Conservation (phyloP, 2,329 filamentous ascomycete species). For the Aspergillus japonicus region DNA sequence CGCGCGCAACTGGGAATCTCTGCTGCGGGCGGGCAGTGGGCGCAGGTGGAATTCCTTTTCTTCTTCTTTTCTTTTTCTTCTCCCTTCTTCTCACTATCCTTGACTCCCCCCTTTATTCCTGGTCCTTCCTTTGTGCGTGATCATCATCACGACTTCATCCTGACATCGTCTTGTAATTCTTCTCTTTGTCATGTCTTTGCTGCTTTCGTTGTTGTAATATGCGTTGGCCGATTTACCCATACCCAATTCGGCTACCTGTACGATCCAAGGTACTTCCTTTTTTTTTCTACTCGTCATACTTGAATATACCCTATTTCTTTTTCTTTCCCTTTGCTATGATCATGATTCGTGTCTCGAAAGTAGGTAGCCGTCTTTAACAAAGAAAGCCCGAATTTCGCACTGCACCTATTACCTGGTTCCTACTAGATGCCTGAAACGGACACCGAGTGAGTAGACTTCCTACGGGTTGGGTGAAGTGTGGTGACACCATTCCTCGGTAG, state of each 20-base stretch:
- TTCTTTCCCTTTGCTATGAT: neutral
- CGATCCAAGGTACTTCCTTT: neutral
- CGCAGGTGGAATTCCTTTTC: constrained; percentile 6
- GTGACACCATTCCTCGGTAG: neutral
- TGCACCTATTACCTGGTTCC: no score
- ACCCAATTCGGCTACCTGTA: neutral
- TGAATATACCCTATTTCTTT: neutral
- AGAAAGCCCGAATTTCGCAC: neutral
- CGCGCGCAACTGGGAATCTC: constrained; percentile 5
- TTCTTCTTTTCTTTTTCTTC: neutral
- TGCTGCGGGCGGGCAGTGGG: constrained; percentile 7
- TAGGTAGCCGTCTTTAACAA: neutral
- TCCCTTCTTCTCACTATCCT: constrained; percentile 3
- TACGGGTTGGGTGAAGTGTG: neutral
- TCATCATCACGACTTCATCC: neutral
- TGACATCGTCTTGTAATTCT: constrained; percentile 1
- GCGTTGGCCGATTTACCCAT: constrained; percentile 11
- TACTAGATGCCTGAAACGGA: no score
- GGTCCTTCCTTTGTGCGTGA: neutral
- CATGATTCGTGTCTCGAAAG: neutral
- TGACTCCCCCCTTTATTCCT: neutral
- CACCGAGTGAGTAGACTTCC: neutral
- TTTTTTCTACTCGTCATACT: neutral
- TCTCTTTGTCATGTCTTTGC: neutral
- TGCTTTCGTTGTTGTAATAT: constrained; percentile 8